Percentiles rank a stretch among this genome's conserved stretches.
Evolutionary conservation across 495 filamentous ascomycete genomes (phyloP).

Genomic region (Lophiotrema nucula): DNA sequence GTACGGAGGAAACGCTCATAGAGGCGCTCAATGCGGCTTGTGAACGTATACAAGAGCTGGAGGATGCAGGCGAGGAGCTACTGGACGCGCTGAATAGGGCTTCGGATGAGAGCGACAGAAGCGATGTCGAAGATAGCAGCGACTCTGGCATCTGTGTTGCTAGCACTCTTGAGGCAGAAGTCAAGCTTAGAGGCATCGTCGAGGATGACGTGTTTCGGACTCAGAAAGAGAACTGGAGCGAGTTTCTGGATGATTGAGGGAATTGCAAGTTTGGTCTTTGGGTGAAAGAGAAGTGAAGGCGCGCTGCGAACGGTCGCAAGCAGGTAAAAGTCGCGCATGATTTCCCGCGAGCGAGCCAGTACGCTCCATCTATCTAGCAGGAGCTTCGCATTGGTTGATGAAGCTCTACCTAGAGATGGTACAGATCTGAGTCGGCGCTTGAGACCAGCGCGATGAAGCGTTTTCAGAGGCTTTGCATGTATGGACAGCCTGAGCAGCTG

Average conservation of each 20-base stretch:
- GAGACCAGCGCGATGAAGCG: too few species aligned
- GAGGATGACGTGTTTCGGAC: constrained; percentile 11
- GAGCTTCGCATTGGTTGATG: too few species aligned
- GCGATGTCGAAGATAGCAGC: neutral
- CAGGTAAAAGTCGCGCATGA: too few species aligned
- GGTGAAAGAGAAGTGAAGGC: too few species aligned
- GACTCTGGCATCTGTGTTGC: neutral
- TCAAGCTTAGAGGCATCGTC: neutral
- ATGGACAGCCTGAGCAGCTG: too few species aligned
- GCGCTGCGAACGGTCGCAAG: too few species aligned
- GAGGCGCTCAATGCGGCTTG: constrained; percentile 10
- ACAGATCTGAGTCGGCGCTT: too few species aligned
- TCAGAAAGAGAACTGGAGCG: constrained; percentile 1
- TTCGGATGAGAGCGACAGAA: neutral
- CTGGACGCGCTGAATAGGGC: neutral
- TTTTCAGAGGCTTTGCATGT: too few species aligned
- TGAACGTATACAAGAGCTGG: constrained; percentile 5
- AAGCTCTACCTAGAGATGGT: too few species aligned
- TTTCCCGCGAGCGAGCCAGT: too few species aligned
- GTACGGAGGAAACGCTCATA: neutral
- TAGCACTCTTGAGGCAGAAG: neutral
- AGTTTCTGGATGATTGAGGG: constrained; percentile 5
- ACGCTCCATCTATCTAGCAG: too few species aligned
- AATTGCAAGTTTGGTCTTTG: too few species aligned
- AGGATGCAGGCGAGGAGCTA: constrained; percentile 4